Evolutionary conservation across 75 land plant species (phyloP).

Genomic region (Picea sitchensis): DNA sequence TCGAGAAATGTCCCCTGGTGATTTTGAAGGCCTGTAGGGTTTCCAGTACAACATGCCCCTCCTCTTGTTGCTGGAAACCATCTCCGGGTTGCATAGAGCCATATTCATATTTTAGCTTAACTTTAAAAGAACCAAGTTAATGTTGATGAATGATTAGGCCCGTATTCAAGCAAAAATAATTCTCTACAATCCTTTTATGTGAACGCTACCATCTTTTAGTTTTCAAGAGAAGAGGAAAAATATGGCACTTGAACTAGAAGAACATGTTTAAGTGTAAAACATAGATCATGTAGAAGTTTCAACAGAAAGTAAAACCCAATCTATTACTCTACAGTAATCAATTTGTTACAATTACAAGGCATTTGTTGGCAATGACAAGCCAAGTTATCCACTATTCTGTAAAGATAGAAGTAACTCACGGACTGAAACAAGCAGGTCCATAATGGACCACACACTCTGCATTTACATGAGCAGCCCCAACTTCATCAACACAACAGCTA

Average conservation of each 20-base stretch:
- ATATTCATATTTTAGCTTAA: neutral
- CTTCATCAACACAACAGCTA: conserved; percentile 97
- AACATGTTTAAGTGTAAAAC: neutral
- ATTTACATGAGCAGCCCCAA: conserved; percentile 80
- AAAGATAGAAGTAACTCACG: conserved; percentile 32
- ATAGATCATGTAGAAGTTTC: neutral
- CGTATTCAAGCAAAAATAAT: neutral
- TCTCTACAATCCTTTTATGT: neutral
- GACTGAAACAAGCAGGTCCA: conserved; percentile 93
- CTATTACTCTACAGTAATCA: neutral
- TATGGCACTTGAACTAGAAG: neutral
- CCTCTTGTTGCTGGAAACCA: neutral
- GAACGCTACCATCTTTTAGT: neutral
- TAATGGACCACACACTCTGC: conserved; percentile 95
- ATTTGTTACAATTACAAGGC: neutral
- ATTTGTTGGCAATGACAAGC: neutral
- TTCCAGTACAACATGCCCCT: too few species aligned
- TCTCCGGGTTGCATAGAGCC: neutral
- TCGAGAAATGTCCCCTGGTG: too few species aligned
- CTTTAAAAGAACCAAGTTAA: neutral
- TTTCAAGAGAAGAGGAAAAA: neutral
- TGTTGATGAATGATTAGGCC: neutral
- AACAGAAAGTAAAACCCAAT: neutral
- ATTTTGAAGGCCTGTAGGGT: too few species aligned
- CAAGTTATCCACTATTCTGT: neutral